These are phyloP conservation scores for Athelia sp. DNA, from an alignment of 1,284 basidiomycete genomes.

Conservation along the genomic window DNA sequence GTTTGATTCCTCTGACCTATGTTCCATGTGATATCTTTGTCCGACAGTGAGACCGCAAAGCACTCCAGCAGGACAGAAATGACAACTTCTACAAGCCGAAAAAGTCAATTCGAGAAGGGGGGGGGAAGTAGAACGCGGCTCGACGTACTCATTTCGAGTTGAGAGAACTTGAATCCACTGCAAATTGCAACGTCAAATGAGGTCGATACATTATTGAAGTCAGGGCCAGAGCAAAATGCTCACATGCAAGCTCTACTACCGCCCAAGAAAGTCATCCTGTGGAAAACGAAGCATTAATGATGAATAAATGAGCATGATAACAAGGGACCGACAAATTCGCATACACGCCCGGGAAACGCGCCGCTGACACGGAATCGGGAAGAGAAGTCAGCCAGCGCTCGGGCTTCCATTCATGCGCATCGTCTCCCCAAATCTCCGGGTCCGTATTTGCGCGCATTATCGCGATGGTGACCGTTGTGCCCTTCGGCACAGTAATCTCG, in stretches of 20 bases:
- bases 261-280: conserved; percentile 4
- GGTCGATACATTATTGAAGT: background rate
- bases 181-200: background rate
- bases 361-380: background rate
- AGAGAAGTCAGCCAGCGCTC: conserved; percentile 1
- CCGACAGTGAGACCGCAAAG: background rate
- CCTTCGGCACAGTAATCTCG: background rate
- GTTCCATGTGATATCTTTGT: background rate
- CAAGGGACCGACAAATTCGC: background rate
- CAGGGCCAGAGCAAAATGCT: background rate
- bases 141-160: conserved; percentile 2
- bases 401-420: conserved; percentile 5
- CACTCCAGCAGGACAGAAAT: background rate
- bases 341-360: conserved; percentile 2
- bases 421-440: background rate
- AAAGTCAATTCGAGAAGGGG: background rate
- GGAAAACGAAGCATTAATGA: background rate
- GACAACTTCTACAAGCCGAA: background rate
- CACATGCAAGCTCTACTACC: conserved; percentile 4
- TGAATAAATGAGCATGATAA: background rate
- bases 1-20: background rate
- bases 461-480: background rate
- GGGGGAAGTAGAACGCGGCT: background rate
- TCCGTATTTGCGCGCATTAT: background rate
- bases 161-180: conserved; percentile 4